Base-by-base conservation (phyloP, 2,329 filamentous ascomycete genomes). In the Aspergillus costaricaensis region DNA sequence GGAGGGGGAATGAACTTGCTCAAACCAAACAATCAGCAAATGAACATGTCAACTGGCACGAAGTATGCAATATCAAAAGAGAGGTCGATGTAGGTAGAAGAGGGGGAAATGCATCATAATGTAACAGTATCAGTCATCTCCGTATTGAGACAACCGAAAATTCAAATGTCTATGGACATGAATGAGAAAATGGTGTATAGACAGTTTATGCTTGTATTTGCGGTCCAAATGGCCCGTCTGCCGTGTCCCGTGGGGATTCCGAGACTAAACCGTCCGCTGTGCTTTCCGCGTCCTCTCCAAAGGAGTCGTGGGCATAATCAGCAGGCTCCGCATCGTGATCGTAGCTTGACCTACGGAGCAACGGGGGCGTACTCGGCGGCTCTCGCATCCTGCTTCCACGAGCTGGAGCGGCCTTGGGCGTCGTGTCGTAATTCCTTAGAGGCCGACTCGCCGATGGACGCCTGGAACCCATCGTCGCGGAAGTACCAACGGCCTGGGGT, bases 281-380 rank as follows among this genome's bases (percentile, higher is more conserved):
- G 65, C 80, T 82, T 44, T 77, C 77, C 27, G 79, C 76, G 60
- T 85, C 82, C 60, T 84, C 82, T 41, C 80, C 80, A 55, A 81
- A 81, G 19, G 77, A 77, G 48, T 75, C 75, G 43, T 81, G 76
- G 41, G 78, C 79, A 59, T 80, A 82, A 52, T 74, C 77, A 39
- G 78, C 71, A 5, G 76, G 80, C 66, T 86, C 83, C 1, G 85
- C 85, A 67, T 87, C 85, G 63, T 81, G 81, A 66, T 88, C 86
- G 63, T 87, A 87, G 66, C 78, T 82, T 50, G 81, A 80, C 66
- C 81, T 80, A 39, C 82, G 76, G 67, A 87, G 77, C 9, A 87
- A 77, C 44, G 82, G 82, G n/a, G 85, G 84, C 8, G 83, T 86
- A 30, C 70, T 75, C 30, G 78, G 78, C 9, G 74, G 68, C 66